phyloP scores from a whole-genome alignment of 768 basidiomycete species.

The Tricholomella constricta region DNA sequence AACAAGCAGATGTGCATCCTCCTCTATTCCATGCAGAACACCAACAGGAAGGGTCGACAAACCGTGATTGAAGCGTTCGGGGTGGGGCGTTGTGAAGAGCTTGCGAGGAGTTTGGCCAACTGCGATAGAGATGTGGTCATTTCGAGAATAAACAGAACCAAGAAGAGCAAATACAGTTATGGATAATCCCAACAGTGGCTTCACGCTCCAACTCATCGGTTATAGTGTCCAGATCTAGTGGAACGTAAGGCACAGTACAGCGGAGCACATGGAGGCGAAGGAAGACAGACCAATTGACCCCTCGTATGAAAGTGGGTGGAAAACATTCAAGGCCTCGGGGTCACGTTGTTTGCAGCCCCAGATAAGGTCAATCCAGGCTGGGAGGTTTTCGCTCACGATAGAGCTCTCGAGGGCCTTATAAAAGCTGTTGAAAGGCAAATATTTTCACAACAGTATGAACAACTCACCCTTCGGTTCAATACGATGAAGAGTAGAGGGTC shows the following conservation, averaged over 20 bases:
- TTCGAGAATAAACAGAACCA: neutral
- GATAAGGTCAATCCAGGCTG: conserved; percentile 91
- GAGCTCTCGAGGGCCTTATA: conserved; percentile 83
- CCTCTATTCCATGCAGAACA: conserved; percentile 74
- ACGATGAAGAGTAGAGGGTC: conserved; percentile 84
- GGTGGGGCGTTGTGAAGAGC: conserved; percentile 78
- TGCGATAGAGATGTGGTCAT: conserved; percentile 26
- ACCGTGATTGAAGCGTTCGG: conserved; percentile 71
- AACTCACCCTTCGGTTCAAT: conserved; percentile 69
- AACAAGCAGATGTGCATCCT: conserved; percentile 72
- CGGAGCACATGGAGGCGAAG: neutral
- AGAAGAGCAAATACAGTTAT: conserved; percentile 70
- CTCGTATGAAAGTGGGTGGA: conserved; percentile 93
- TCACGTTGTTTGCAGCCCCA: conserved; percentile 91
- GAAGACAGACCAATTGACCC: conserved; percentile 72
- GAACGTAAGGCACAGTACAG: neutral
- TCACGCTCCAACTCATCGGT: conserved; percentile 85
- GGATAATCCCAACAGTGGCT: conserved; percentile 93
- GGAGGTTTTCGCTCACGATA: conserved; percentile 80
- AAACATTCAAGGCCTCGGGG: conserved; percentile 74
- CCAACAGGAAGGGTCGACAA: conserved; percentile 72
- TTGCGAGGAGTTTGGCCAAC: conserved; percentile 93
- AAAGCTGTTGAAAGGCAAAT: neutral
- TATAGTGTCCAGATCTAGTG: conserved; percentile 79
- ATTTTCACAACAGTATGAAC: neutral